Evolutionary conservation across 768 basidiomycete genomes (phyloP).

Genomic region (Antrodiella citrinella): DNA sequence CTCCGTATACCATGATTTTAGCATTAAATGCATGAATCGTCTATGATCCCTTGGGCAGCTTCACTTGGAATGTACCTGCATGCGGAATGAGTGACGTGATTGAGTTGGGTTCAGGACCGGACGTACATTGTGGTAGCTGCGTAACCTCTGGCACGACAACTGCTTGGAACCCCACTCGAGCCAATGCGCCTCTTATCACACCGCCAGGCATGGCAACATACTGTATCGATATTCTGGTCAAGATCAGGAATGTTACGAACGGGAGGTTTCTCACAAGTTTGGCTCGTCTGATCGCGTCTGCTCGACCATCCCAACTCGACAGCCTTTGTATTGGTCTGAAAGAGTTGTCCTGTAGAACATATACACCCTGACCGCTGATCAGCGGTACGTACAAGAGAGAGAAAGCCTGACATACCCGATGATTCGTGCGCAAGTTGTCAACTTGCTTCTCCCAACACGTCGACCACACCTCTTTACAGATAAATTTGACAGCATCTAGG

Average conservation of each 20-base stretch:
- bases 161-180: slow-evolving; percentile 67
- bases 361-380: slow-evolving; percentile 58
- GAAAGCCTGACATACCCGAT: slow-evolving; percentile 53
- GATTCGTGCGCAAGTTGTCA: slow-evolving; percentile 92
- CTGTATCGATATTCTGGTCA: too few species aligned
- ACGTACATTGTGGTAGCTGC: slow-evolving; percentile 78
- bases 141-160: slow-evolving; percentile 74
- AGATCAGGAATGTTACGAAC: too few species aligned
- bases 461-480: slow-evolving; percentile 95
- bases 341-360: slow-evolving; percentile 85
- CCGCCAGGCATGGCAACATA: slow-evolving; percentile 79
- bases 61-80: slow-evolving; percentile 77
- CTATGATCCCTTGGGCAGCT: slow-evolving; percentile 57
- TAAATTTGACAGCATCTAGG: slow-evolving; percentile 87
- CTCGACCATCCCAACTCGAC: slow-evolving; percentile 72
- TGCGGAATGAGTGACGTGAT: not conserved
- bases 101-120: slow-evolving; percentile 1
- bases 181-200: slow-evolving; percentile 75
- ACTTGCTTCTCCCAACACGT: slow-evolving; percentile 93
- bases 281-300: slow-evolving; percentile 64
- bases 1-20: too few species aligned
- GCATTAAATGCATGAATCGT: not conserved
- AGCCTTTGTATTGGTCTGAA: slow-evolving; percentile 81
- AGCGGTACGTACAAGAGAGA: not conserved
- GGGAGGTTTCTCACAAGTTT: slow-evolving; percentile 58